Percentiles rank a stretch among this genome's conserved stretches.
Conservation (phyloP, 306 rosid genomes). For the Cercis canadensis region DNA sequence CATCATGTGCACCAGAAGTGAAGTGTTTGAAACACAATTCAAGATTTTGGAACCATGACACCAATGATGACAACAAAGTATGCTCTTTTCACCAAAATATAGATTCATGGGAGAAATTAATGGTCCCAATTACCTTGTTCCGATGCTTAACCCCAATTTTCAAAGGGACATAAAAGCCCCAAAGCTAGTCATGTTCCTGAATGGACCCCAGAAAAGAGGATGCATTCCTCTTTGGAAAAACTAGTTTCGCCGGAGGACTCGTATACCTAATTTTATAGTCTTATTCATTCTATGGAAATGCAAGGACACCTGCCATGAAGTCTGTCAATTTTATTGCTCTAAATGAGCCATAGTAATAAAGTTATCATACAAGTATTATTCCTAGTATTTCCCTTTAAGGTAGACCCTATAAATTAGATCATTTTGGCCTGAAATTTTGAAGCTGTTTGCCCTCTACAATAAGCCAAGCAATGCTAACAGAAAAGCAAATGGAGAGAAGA, state of each 20-base stretch:
- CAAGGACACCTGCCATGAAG: constrained; percentile 23
- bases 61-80: not conserved
- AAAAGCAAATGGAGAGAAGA: constrained; percentile 12
- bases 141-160: constrained; percentile 7
- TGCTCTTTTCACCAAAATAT: not conserved
- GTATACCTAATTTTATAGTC: not conserved
- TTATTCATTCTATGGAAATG: not conserved
- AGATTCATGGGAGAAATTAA: not conserved
- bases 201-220: too few relatives aligned
- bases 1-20: constrained; percentile 27
- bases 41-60: constrained; percentile 22
- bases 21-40: constrained; percentile 3
- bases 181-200: too few relatives aligned
- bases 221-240: too few relatives aligned
- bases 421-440: not conserved
- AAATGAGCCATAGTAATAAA: not conserved
- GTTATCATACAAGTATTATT: not conserved
- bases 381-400: constrained; percentile 5
- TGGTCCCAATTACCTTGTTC: not conserved
- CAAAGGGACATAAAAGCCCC: too few relatives aligned
- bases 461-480: not conserved
- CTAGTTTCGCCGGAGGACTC: not conserved
- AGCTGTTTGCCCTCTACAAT: not conserved
- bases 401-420: not conserved
- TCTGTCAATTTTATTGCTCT: not conserved